A percentile compares a stretch with the other conserved stretches of the same genome.
Evolutionary conservation across 1,284 basidiomycete species (phyloP).

Genomic region (Sanghuangporus baumii): DNA sequence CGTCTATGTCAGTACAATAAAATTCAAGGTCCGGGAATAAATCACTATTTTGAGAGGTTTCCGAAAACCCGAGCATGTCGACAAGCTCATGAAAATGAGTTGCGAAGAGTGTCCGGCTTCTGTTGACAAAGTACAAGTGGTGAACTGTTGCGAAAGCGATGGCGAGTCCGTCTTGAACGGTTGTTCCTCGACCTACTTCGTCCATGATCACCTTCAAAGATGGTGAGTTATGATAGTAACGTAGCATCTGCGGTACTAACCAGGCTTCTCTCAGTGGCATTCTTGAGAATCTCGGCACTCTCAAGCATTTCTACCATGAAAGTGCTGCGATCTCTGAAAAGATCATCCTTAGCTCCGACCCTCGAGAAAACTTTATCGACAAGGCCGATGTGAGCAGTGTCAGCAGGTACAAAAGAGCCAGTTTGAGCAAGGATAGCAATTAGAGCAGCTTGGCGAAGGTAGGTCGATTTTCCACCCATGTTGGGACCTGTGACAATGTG

Average conservation of each 20-base stretch:
- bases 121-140: constrained; percentile 71
- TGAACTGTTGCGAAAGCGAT: constrained; percentile 91
- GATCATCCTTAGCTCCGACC: constrained; percentile 94
- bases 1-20: constrained; percentile 85
- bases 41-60: constrained; percentile 34
- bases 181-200: constrained; percentile 94
- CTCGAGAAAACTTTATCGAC: constrained; percentile 91
- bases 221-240: constrained; percentile 1
- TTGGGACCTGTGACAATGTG: constrained; percentile 93
- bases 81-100: constrained; percentile 96
- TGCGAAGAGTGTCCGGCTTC: constrained; percentile 85
- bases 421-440: constrained; percentile 89
- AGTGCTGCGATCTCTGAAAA: constrained; percentile 89
- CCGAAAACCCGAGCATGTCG: constrained; percentile 68
- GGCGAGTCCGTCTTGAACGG: constrained; percentile 85
- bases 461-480: constrained; percentile 94
- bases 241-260: constrained; percentile 37
- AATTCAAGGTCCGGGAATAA: constrained; percentile 66
- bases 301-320: constrained; percentile 95
- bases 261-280: constrained; percentile 78
- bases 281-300: constrained; percentile 74
- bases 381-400: constrained; percentile 72
- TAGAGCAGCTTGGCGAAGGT: constrained; percentile 88
- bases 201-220: constrained; percentile 85
- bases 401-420: constrained; percentile 91